Evolutionary conservation across 2,329 filamentous ascomycete genomes (phyloP).

Genomic region (Celoporthe dispersa): DNA sequence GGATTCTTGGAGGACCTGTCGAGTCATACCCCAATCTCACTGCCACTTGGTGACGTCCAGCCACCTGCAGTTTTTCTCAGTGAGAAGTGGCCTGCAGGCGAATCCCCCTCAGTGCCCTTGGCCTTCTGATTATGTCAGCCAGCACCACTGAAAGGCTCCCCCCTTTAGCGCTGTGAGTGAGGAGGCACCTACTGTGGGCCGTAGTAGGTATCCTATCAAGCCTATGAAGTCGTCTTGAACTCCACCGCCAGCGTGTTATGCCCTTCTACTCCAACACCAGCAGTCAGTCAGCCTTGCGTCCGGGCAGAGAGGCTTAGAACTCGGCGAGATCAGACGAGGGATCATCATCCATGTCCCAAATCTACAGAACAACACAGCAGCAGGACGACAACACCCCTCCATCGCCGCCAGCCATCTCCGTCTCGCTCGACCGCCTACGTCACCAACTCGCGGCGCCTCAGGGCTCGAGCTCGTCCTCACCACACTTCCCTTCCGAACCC

Average conservation of each 20-base stretch:
- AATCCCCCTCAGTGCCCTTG: background rate
- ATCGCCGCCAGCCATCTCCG: slow-evolving; percentile 6
- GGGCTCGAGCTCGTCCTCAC: background rate
- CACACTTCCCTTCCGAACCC: background rate
- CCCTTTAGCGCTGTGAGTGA: background rate
- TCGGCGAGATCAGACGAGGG: slow-evolving; percentile 3
- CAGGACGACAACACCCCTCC: slow-evolving; percentile 10
- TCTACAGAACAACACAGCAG: slow-evolving; percentile 1
- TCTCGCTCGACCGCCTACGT: slow-evolving; percentile 11
- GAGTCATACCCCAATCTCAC: slow-evolving; percentile 10
- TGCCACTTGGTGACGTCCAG: background rate
- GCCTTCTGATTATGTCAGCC: slow-evolving; percentile 11
- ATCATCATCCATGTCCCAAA: slow-evolving; percentile 11
- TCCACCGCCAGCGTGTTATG: background rate
- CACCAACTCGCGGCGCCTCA: slow-evolving; percentile 5
- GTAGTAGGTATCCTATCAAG: background rate
- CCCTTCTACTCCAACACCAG: background rate
- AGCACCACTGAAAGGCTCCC: background rate
- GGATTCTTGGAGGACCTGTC: background rate
- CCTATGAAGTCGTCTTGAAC: background rate
- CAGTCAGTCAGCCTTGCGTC: background rate
- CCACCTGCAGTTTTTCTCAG: background rate
- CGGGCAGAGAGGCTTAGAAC: background rate
- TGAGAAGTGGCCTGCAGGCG: background rate
- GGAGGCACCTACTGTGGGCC: background rate